Conservation (phyloP, 2,329 filamentous ascomycete genomes). For the Xylogone sp. region DNA sequence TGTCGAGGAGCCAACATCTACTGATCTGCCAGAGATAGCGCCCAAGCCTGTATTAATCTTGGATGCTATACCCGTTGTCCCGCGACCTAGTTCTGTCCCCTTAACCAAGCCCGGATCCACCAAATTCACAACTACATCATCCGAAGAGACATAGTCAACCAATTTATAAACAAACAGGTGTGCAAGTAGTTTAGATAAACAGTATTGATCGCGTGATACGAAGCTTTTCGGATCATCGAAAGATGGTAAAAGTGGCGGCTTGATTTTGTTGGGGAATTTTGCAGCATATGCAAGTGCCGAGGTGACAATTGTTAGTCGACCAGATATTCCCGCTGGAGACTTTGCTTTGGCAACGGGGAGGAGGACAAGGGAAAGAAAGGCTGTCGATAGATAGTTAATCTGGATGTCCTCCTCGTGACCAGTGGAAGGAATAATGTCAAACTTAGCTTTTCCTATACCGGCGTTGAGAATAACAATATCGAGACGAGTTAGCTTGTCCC, state of each 20-base stretch:
- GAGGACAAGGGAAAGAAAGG: constrained; percentile 21
- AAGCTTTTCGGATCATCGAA: constrained; percentile 29
- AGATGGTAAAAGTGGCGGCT: constrained; percentile 23
- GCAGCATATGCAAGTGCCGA: constrained; percentile 23
- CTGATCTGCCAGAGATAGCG: constrained; percentile 14
- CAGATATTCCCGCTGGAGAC: not conserved
- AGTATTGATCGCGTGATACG: constrained; percentile 22
- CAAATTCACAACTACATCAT: constrained; percentile 33
- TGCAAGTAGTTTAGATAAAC: constrained; percentile 27
- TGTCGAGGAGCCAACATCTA: constrained; percentile 38
- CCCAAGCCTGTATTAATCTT: constrained; percentile 15
- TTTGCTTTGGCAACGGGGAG: constrained; percentile 24
- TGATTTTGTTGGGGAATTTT: constrained; percentile 23
- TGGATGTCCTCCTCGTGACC: constrained; percentile 38
- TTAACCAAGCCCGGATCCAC: constrained; percentile 30
- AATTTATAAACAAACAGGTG: constrained; percentile 35
- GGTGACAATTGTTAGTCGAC: constrained; percentile 25
- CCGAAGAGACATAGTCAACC: constrained; percentile 29
- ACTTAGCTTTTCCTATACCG: constrained; percentile 22
- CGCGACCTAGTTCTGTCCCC: constrained; percentile 38
- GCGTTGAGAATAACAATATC: constrained; percentile 42
- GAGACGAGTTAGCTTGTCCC: constrained; percentile 30
- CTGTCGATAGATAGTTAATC: constrained; percentile 25
- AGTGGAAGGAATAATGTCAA: constrained; percentile 18
- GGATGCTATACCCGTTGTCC: constrained; percentile 18